A percentile compares a stretch with the other conserved stretches of the same genome.
phyloP scores from a whole-genome alignment of 108 stramenopile genomes.

The Fragilariopsis cylindrus region DNA sequence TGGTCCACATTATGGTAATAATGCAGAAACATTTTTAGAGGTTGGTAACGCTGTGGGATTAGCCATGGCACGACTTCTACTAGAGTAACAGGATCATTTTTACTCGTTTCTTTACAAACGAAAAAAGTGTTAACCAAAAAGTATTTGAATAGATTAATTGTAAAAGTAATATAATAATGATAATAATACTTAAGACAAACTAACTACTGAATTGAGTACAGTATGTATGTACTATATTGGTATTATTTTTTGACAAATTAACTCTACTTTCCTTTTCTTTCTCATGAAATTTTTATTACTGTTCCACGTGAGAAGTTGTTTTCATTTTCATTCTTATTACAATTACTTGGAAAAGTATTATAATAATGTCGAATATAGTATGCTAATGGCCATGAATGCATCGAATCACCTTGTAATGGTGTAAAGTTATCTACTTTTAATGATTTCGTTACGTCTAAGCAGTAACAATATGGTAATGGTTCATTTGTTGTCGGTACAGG shows the following conservation, averaged over 20 bases:
- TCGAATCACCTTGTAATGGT: slow-evolving; percentile 33
- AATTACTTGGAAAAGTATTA: neutral
- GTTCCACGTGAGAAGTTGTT: no score
- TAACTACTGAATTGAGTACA: no score
- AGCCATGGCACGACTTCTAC: slow-evolving; percentile 29
- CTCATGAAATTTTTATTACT: no score
- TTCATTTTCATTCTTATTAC: no score
- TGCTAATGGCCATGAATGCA: slow-evolving; percentile 45
- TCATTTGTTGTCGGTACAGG: slow-evolving; percentile 53
- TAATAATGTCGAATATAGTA: slow-evolving; percentile 29
- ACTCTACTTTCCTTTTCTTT: no score
- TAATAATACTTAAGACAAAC: no score
- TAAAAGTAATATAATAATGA: no score
- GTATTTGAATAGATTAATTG: no score
- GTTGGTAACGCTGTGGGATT: slow-evolving; percentile 41
- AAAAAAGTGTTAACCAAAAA: no score
- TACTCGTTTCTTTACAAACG: no score
- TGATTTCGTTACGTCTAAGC: slow-evolving; percentile 36
- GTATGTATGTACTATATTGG: no score
- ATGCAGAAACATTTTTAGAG: slow-evolving; percentile 43
- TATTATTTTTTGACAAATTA: no score
- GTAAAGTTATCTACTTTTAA: slow-evolving; percentile 21
- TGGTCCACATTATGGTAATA: slow-evolving; percentile 25
- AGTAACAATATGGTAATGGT: slow-evolving; percentile 24
- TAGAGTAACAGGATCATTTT: neutral